Evolutionary conservation across 495 filamentous ascomycete genomes (phyloP), one percentile per base, ranked within the genome.

Genomic region (Penicillium odoratum): DNA sequence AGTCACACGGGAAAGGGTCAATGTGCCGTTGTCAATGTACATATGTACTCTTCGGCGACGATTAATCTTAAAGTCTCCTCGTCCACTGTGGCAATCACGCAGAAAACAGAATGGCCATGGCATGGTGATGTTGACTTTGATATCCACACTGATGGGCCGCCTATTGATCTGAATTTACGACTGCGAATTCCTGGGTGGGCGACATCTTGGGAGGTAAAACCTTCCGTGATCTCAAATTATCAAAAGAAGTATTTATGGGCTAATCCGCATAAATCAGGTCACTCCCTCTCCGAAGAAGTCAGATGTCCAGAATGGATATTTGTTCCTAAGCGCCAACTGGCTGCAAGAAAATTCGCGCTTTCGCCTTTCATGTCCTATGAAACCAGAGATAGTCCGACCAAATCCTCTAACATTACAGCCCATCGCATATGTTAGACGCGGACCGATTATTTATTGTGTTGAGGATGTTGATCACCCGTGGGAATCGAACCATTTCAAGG

Each of bases 391-490:
- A 31, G 67, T 81, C 43, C 69, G 74, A 21, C 78, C 82, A 15
- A 77, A 84, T 57, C 80, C 79, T 5, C 74, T 80, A 50, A 76
- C 81, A 8, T 78, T 76, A 57, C 79, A 83, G 56, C 71, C 75
- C 36, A 78, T 76, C 9, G 55, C 79, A 29, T 74, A 78, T 28
- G 63, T 86, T 46, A 82, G 77, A 5, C 69, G 81, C 33, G 83
- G 83, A 7, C 82, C 82, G 4, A 66, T 85, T 40, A 72, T 85
- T 10, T 86, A 84, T 67, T 86, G 82, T 60, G 74, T 81, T 15
- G 83, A 84, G 55, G 82, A 84, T 57, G 53, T 72, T 38, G 82
- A 85, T 61, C 83, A 85, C 60, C 59, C 74, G n/a, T 84, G 82
- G 78, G 81, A 82, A 56, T 53, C 73, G 30, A 69, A 82, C 59